phyloP scores from a whole-genome alignment of 176 grass and related monocot genomes.

The Aegilops umbellulata region DNA sequence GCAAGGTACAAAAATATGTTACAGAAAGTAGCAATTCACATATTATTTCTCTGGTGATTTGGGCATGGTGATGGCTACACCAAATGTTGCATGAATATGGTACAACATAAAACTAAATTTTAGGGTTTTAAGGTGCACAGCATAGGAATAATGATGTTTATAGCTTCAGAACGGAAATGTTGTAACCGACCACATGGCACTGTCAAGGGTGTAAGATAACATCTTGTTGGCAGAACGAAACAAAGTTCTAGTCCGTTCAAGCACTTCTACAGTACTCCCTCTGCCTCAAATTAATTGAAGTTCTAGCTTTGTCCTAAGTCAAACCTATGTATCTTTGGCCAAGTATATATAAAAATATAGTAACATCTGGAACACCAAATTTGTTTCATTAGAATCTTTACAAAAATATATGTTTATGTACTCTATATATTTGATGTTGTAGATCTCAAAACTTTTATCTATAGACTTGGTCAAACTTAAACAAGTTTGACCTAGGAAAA shows the following conservation, averaged over 20 bases:
- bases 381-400: no score
- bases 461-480: no score
- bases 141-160: background rate
- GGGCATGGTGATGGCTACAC: background rate
- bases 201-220: background rate
- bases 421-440: no score
- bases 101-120: background rate
- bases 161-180: background rate
- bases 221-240: background rate
- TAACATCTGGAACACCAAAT: no score
- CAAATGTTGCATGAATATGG: background rate
- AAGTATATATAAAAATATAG: no score
- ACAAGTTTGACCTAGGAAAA: no score
- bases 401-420: no score
- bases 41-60: background rate
- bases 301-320: no score
- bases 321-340: no score
- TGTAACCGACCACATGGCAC: background rate
- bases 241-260: background rate
- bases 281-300: background rate
- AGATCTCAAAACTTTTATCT: no score
- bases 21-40: background rate
- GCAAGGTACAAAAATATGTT: constrained; percentile 63
- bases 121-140: background rate
- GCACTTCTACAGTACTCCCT: background rate